phyloP scores from a whole-genome alignment of 768 basidiomycete species.

The Kwoniella botswanensis region DNA sequence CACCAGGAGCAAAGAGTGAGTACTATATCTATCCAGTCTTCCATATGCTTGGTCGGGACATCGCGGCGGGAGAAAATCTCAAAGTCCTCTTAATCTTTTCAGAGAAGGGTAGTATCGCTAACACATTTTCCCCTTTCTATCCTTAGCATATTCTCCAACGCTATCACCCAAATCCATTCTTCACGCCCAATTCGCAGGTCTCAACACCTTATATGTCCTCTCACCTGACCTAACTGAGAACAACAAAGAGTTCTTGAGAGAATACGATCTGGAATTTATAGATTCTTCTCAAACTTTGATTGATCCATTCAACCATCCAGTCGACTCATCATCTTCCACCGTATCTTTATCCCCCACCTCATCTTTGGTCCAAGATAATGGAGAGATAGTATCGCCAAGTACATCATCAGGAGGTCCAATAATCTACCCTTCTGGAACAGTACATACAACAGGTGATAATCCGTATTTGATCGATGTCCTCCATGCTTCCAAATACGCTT shows the following conservation, averaged over 20 bases:
- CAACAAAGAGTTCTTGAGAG: conserved; percentile 80
- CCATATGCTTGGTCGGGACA: neutral
- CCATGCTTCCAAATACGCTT: conserved; percentile 65
- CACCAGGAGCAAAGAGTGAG: conserved; percentile 84
- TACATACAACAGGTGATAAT: conserved; percentile 46
- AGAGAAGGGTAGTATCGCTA: neutral
- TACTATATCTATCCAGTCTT: neutral
- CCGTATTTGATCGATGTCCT: conserved; percentile 84
- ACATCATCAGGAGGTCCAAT: conserved; percentile 45
- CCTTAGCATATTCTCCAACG: conserved; percentile 79
- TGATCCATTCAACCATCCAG: conserved; percentile 80
- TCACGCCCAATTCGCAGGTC: conserved; percentile 60
- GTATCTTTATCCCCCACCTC: conserved; percentile 66
- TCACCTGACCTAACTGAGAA: conserved; percentile 65
- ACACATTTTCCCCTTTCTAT: neutral
- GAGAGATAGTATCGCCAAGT: conserved; percentile 58
- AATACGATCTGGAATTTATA: conserved; percentile 88
- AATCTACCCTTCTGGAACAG: conserved; percentile 44
- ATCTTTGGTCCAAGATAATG: conserved; percentile 72
- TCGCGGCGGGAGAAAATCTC: neutral
- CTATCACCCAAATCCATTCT: conserved; percentile 69
- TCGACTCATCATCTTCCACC: conserved; percentile 69
- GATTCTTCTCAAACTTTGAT: conserved; percentile 81
- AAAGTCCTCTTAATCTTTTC: too few species aligned
- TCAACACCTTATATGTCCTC: conserved; percentile 83